Evolutionary conservation across 768 basidiomycete species (phyloP).

Genomic region (Lanmaoa pseudosensibilis): DNA sequence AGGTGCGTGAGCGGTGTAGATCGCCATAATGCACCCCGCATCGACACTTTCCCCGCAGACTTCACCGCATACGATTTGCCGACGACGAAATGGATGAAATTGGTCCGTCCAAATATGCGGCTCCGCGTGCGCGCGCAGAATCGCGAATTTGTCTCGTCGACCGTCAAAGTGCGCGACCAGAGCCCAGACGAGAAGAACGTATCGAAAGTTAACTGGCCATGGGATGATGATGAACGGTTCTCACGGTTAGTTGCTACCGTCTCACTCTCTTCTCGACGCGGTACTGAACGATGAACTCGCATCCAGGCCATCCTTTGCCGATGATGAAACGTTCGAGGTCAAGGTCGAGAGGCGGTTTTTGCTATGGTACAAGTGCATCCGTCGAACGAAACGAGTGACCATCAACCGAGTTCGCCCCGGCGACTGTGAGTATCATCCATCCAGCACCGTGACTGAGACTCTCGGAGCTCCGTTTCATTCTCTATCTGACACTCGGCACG

Average conservation of each 20-base stretch:
- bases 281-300: not conserved
- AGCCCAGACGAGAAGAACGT: not conserved
- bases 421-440: slow-evolving; percentile 9
- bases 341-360: slow-evolving; percentile 22
- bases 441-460: not conserved
- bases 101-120: slow-evolving; percentile 25
- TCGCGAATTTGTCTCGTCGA: slow-evolving; percentile 18
- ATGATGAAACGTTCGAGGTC: slow-evolving; percentile 21
- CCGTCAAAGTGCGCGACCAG: slow-evolving; percentile 8
- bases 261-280: not conserved
- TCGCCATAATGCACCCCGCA: not conserved
- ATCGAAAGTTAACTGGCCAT: slow-evolving; percentile 13
- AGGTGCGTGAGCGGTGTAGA: slow-evolving; percentile 11
- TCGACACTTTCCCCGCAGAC: slow-evolving; percentile 5
- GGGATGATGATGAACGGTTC: slow-evolving; percentile 9
- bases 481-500: not conserved
- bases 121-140: slow-evolving; percentile 16
- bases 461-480: not conserved
- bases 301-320: slow-evolving; percentile 15
- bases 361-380: slow-evolving; percentile 24
- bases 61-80: slow-evolving; percentile 28
- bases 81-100: slow-evolving; percentile 16
- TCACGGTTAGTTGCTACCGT: slow-evolving; percentile 15
- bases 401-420: slow-evolving; percentile 27
- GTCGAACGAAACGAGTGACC: slow-evolving; percentile 21